These are phyloP conservation scores for Fusarium transvaalense DNA, from an alignment of 2,329 filamentous ascomycete species.

Conservation along the genomic window DNA sequence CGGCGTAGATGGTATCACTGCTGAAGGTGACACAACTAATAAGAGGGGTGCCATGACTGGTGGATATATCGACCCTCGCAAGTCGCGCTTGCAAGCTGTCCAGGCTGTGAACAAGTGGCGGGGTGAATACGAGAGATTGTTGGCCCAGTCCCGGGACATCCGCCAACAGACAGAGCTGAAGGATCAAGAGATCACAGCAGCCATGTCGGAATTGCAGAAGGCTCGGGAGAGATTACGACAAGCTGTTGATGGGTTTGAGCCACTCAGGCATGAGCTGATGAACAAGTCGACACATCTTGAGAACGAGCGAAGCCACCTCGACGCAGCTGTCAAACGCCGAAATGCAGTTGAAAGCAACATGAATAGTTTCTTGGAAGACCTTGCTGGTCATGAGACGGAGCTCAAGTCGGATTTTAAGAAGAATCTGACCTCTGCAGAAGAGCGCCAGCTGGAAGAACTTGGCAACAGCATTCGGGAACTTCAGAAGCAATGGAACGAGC, in stretches of 20 bases:
- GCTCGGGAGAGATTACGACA: conserved; percentile 82
- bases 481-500: conserved; percentile 79
- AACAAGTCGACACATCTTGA: conserved; percentile 81
- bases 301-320: conserved; percentile 78
- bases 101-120: conserved; percentile 80
- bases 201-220: conserved; percentile 87
- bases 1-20: conserved; percentile 91
- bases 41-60: conserved; percentile 96
- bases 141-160: conserved; percentile 73
- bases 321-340: conserved; percentile 72
- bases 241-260: conserved; percentile 84
- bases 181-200: conserved; percentile 88
- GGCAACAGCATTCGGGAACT: conserved; percentile 78
- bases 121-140: conserved; percentile 77
- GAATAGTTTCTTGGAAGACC: conserved; percentile 79
- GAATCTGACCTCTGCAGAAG: conserved; percentile 84
- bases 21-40: conserved; percentile 93
- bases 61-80: conserved; percentile 88
- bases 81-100: conserved; percentile 88
- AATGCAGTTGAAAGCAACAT: conserved; percentile 81
- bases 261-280: conserved; percentile 80
- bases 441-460: conserved; percentile 80
- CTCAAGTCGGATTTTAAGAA: conserved; percentile 92
- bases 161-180: conserved; percentile 78
- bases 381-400: conserved; percentile 83